These are phyloP conservation scores for Wickerhamomyces chaumierensis DNA, from an alignment of 805 yeast species.

Conservation along the genomic window DNA sequence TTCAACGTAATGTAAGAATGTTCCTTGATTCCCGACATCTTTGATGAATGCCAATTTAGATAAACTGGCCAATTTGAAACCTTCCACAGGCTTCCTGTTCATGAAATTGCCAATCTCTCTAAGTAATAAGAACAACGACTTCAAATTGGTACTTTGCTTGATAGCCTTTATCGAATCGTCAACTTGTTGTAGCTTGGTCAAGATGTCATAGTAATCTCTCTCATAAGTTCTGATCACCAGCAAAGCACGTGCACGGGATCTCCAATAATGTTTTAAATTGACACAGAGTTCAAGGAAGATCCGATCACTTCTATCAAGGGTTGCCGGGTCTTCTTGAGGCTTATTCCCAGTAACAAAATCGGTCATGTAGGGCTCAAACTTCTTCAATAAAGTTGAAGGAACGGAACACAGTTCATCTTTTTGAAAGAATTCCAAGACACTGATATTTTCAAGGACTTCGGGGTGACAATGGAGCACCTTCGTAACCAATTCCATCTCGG, in stretches of 20 bases:
- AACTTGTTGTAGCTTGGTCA: slow-evolving; percentile 51
- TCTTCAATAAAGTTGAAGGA: slow-evolving; percentile 57
- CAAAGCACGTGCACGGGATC: slow-evolving; percentile 78
- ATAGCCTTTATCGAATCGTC: slow-evolving; percentile 67
- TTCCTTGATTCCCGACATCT: slow-evolving; percentile 66
- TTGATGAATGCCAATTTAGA: slow-evolving; percentile 85
- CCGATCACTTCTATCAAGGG: slow-evolving; percentile 80
- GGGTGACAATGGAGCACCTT: slow-evolving; percentile 68
- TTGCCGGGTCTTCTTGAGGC: slow-evolving; percentile 60
- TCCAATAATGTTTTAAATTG: slow-evolving; percentile 85
- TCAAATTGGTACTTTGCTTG: slow-evolving; percentile 53
- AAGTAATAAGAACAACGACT: slow-evolving; percentile 70
- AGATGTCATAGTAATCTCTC: slow-evolving; percentile 66
- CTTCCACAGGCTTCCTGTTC: slow-evolving; percentile 94
- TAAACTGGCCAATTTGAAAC: slow-evolving; percentile 83
- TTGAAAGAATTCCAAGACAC: slow-evolving; percentile 76
- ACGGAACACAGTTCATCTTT: slow-evolving; percentile 69
- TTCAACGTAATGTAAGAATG: slow-evolving; percentile 88
- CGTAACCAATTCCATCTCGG: slow-evolving; percentile 57
- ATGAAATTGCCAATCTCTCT: slow-evolving; percentile 90
- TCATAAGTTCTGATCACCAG: slow-evolving; percentile 59
- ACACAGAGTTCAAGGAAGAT: slow-evolving; percentile 73
- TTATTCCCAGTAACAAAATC: slow-evolving; percentile 36
- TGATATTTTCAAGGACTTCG: slow-evolving; percentile 55
- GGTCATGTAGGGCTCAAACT: slow-evolving; percentile 69